Conservation (phyloP, 768 basidiomycete genomes). For the Suillus sp. region DNA sequence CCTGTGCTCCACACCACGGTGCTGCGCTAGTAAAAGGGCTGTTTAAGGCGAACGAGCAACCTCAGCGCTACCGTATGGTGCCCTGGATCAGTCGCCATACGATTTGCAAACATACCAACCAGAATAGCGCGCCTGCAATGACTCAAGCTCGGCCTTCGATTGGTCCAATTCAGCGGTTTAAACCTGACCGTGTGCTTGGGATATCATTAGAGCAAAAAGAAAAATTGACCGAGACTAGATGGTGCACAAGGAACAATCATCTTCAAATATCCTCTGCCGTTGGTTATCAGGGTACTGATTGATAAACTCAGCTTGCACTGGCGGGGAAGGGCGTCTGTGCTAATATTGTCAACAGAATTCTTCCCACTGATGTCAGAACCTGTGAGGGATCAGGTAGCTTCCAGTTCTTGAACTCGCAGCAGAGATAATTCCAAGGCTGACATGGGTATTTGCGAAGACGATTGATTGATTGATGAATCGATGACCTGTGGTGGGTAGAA, state of each 20-base stretch:
- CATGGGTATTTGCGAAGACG: not conserved
- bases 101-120: not conserved
- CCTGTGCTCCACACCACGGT: not conserved
- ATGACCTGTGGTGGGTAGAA: not conserved
- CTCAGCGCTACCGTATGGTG: not conserved
- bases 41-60: not conserved
- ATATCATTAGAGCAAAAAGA: not conserved
- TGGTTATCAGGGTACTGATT: not conserved
- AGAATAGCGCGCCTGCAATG: not conserved
- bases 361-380: not conserved
- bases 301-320: not conserved
- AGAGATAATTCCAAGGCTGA: not conserved
- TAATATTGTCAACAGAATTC: not conserved
- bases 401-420: not conserved
- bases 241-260: not conserved
- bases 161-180: not conserved
- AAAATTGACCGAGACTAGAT: not conserved
- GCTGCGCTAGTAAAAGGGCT: not conserved
- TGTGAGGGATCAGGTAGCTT: not conserved
- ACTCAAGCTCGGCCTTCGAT: not conserved
- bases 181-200: not conserved
- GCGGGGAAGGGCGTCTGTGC: not conserved
- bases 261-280: not conserved
- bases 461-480: too few relatives aligned
- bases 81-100: not conserved